Evolutionary conservation across 2,329 filamentous ascomycete species (phyloP).

Genomic region (Pseudogymnoascus sp.): DNA sequence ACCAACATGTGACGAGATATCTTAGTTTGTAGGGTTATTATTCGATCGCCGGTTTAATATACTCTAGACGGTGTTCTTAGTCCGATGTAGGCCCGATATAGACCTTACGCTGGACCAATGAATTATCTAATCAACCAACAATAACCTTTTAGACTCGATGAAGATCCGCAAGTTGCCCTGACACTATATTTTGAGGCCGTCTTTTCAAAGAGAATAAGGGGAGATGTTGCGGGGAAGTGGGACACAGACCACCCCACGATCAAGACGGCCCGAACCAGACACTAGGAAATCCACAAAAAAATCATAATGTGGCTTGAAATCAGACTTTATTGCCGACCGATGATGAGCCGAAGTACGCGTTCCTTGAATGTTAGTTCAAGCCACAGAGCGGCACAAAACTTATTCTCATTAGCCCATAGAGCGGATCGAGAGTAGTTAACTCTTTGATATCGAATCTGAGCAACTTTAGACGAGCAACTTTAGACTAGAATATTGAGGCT

Average conservation of each 20-base stretch:
- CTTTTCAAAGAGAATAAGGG: neutral
- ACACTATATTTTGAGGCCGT: neutral
- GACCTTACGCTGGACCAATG: neutral
- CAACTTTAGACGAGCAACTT: neutral
- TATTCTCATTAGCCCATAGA: neutral
- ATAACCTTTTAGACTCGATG: neutral
- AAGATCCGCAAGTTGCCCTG: neutral
- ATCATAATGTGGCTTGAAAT: neutral
- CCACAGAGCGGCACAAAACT: neutral
- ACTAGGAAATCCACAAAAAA: neutral
- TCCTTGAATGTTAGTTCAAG: neutral
- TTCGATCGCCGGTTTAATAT: neutral
- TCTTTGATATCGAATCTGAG: neutral
- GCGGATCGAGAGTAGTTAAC: neutral
- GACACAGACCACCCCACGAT: neutral
- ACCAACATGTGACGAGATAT: neutral
- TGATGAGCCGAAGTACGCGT: neutral
- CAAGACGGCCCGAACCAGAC: neutral
- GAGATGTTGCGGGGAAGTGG: neutral
- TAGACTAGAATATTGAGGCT: neutral
- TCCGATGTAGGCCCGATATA: constrained; percentile 4
- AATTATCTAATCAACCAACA: neutral
- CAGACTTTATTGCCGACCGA: neutral
- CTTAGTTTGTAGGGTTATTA: neutral
- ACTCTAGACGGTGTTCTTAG: neutral